A percentile compares a stretch with the other conserved stretches of the same genome.
Evolutionary conservation across 345 rosid species (phyloP).

Genomic region (Turnera subulata): DNA sequence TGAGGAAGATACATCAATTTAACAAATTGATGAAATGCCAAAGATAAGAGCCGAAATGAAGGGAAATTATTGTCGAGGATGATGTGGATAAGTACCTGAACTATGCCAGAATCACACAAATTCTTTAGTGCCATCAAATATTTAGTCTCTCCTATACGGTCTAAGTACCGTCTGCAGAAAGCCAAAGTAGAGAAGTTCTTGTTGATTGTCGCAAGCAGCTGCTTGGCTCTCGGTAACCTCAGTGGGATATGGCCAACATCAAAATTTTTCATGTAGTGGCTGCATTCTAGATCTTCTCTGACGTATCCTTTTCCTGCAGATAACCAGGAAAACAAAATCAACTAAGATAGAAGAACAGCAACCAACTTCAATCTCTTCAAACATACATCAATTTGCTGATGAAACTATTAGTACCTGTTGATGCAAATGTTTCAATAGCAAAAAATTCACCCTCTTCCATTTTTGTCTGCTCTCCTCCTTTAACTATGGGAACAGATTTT

Average conservation of each 20-base stretch:
- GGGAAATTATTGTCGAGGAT: neutral
- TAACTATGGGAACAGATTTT: conserved; percentile 89
- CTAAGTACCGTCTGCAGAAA: conserved; percentile 89
- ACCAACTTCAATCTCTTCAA: neutral
- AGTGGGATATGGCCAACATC: conserved; percentile 75
- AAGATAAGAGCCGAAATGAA: too few species aligned
- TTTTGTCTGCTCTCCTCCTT: conserved; percentile 97
- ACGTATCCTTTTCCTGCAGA: conserved; percentile 82
- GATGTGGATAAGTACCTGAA: conserved; percentile 52
- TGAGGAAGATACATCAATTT: neutral
- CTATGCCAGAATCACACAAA: conserved; percentile 78
- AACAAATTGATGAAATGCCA: too few species aligned
- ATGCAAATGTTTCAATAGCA: conserved; percentile 92
- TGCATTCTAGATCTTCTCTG: conserved; percentile 89
- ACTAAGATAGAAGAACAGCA: neutral
- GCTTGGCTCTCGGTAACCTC: conserved; percentile 90
- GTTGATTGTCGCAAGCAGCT: conserved; percentile 84
- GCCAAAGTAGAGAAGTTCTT: conserved; percentile 92
- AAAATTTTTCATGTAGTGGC: conserved; percentile 90
- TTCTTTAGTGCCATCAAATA: conserved; percentile 93
- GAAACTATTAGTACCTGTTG: conserved; percentile 58
- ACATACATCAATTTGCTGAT: conserved; percentile 8
- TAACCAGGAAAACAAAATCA: conserved; percentile 6
- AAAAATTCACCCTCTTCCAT: conserved; percentile 98
- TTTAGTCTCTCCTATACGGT: conserved; percentile 88